Conservation (phyloP, 163 green algal genomes). For the Scenedesmus sp. region DNA sequence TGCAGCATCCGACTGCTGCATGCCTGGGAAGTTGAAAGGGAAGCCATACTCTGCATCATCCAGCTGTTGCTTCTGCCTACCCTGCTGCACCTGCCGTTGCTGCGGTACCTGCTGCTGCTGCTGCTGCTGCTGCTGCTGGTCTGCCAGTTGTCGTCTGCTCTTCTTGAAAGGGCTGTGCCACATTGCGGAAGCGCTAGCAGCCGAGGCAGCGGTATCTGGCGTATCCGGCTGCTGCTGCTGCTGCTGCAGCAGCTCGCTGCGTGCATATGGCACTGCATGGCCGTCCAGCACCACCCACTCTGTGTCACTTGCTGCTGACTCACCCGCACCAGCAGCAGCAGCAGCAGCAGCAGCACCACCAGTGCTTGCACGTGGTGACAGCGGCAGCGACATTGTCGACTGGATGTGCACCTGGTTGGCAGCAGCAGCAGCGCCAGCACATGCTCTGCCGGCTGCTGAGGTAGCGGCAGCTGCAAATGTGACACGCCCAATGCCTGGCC, state of each 20-base stretch:
- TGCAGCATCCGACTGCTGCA: background rate
- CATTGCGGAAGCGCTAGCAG: background rate
- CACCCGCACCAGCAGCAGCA: conserved; percentile 8
- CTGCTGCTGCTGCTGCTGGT: conserved; percentile 30
- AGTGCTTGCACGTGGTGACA: background rate
- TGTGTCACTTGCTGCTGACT: background rate
- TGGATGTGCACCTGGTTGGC: background rate
- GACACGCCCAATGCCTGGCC: background rate
- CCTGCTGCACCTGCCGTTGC: background rate
- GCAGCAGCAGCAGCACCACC: background rate
- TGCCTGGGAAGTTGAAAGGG: background rate
- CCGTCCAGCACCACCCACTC: conserved; percentile 33
- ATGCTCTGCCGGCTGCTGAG: conserved; percentile 1
- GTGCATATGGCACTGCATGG: background rate
- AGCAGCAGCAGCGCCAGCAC: background rate
- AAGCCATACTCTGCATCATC: conserved; percentile 7
- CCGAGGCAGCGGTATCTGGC: background rate
- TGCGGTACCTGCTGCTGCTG: background rate
- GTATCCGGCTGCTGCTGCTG: background rate
- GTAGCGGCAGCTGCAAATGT: conserved; percentile 3
- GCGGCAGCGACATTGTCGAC: background rate
- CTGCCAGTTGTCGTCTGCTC: background rate
- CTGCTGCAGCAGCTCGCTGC: conserved; percentile 19
- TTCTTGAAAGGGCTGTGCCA: conserved; percentile 23
- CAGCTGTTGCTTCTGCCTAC: background rate